These are phyloP conservation scores for Ilyonectria sp. DNA, from an alignment of 2,329 filamentous ascomycete genomes.

Conservation along the genomic window DNA sequence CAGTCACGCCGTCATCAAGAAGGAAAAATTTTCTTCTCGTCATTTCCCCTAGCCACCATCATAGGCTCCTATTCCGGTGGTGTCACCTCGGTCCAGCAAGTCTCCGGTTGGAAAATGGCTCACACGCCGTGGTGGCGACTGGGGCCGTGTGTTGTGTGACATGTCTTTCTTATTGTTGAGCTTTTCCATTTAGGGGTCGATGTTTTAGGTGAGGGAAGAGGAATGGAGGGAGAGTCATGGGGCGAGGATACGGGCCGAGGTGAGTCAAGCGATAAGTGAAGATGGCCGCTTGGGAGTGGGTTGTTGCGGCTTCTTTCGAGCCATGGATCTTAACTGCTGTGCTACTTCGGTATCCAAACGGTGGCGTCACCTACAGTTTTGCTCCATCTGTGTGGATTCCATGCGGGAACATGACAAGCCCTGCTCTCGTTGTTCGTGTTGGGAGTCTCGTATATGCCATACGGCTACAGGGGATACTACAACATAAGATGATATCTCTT, in stretches of 20 bases:
- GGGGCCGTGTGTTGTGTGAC: neutral
- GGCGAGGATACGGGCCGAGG: neutral
- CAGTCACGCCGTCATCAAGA: constrained; percentile 23
- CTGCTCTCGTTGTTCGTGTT: too few species aligned
- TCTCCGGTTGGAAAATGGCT: neutral
- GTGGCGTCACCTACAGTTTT: too few species aligned
- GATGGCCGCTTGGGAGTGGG: too few species aligned
- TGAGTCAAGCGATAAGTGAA: neutral
- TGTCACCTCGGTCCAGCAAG: constrained; percentile 1
- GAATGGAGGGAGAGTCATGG: neutral
- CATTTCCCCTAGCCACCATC: constrained; percentile 2
- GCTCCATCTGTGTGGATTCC: too few species aligned
- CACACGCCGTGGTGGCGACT: neutral
- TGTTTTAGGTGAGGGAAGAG: too few species aligned
- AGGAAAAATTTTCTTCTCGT: constrained; percentile 6
- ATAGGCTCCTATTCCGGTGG: neutral
- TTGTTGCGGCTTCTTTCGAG: too few species aligned
- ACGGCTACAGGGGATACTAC: too few species aligned
- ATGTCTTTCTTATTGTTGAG: neutral
- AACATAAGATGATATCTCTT: too few species aligned
- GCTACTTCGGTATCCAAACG: too few species aligned
- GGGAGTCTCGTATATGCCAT: too few species aligned
- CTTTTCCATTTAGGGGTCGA: neutral
- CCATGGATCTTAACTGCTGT: too few species aligned
- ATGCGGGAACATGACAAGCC: too few species aligned